A percentile compares a stretch with the other conserved stretches of the same genome.
Evolutionary conservation across 768 basidiomycete species (phyloP).

Genomic region (Trametes coccinea): DNA sequence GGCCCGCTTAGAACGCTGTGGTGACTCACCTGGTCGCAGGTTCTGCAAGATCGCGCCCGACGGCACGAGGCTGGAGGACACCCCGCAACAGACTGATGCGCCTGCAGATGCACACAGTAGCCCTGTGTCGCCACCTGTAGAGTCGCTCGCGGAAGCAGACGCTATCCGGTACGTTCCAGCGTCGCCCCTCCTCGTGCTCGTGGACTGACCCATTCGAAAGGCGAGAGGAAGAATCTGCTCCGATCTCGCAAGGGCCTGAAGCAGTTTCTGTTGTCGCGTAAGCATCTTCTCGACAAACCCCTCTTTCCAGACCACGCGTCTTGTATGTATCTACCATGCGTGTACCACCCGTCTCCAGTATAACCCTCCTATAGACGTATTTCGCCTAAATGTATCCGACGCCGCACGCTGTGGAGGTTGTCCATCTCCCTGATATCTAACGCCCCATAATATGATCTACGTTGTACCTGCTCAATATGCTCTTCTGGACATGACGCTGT

Average conservation of each 20-base stretch:
- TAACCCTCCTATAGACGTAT: no score
- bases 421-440: no score
- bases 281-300: neutral
- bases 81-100: neutral
- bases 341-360: no score
- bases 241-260: neutral
- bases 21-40: constrained; percentile 13
- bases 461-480: no score
- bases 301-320: no score
- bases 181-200: no score
- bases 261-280: neutral
- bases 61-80: constrained; percentile 28
- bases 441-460: no score
- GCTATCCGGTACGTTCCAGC: neutral
- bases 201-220: neutral
- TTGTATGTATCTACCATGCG: no score
- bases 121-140: neutral
- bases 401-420: no score
- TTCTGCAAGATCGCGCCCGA: constrained; percentile 34
- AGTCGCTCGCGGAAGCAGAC: neutral
- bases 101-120: neutral
- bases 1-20: neutral
- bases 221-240: neutral
- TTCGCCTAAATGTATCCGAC: no score
- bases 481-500: neutral